These are phyloP conservation scores for Penicillium rolfsii DNA, from an alignment of 2,329 filamentous ascomycete genomes.

Conservation along the genomic window DNA sequence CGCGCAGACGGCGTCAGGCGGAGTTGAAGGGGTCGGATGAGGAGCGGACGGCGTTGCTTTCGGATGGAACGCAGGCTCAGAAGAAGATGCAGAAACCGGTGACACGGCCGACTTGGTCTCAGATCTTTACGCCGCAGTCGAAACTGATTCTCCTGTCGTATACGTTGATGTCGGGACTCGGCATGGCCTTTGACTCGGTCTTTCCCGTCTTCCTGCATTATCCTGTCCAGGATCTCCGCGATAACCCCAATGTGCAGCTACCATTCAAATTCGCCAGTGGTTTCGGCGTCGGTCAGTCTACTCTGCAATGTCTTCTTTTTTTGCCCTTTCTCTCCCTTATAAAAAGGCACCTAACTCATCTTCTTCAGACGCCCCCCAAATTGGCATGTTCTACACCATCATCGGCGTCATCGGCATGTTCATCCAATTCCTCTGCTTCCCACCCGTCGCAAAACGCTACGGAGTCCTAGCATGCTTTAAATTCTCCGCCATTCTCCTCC, in stretches of 20 bases:
- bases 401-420: constrained; percentile 80
- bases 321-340: background rate
- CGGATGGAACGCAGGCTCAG: constrained; percentile 22
- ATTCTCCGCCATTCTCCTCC: constrained; percentile 68
- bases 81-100: constrained; percentile 23
- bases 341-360: background rate
- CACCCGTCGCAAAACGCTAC: constrained; percentile 69
- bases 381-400: constrained; percentile 82
- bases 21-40: constrained; percentile 25
- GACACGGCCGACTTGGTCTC: constrained; percentile 52
- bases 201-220: constrained; percentile 88
- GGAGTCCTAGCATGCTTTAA: constrained; percentile 77
- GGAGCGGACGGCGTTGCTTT: constrained; percentile 41
- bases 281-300: constrained; percentile 63
- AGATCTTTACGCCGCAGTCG: constrained; percentile 76
- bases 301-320: background rate
- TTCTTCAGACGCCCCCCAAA: constrained; percentile 64
- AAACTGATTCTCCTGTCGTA: constrained; percentile 76
- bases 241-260: constrained; percentile 61
- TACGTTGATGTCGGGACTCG: constrained; percentile 78
- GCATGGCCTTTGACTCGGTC: constrained; percentile 82
- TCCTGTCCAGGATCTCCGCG: constrained; percentile 58
- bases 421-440: constrained; percentile 85
- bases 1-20: constrained; percentile 25
- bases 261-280: constrained; percentile 84